Evolutionary conservation across 2,329 filamentous ascomycete species (phyloP).

Genomic region (Pestalotiopsis sp.): DNA sequence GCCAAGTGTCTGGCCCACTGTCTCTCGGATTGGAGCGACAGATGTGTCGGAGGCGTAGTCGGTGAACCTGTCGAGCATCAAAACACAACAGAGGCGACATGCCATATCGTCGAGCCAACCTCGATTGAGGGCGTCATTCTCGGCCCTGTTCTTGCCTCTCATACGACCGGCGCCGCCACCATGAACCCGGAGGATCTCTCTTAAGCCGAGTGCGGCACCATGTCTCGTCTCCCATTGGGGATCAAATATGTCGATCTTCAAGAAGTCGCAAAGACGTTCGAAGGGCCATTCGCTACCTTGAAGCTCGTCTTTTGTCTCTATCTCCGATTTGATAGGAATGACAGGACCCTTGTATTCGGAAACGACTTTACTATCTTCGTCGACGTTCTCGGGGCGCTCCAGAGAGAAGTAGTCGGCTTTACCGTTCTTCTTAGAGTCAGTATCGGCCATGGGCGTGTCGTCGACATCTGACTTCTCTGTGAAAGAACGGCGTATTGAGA

Average conservation of each 20-base stretch:
- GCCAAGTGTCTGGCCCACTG: slow-evolving; percentile 90
- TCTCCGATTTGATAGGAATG: slow-evolving; percentile 80
- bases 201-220: slow-evolving; percentile 90
- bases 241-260: slow-evolving; percentile 93
- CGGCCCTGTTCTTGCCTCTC: slow-evolving; percentile 66
- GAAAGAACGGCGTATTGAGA: slow-evolving; percentile 69
- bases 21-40: slow-evolving; percentile 93
- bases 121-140: slow-evolving; percentile 81
- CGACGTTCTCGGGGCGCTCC: slow-evolving; percentile 74
- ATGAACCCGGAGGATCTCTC: slow-evolving; percentile 91
- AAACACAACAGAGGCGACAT: slow-evolving; percentile 91
- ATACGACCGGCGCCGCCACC: slow-evolving; percentile 83
- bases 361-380: slow-evolving; percentile 90
- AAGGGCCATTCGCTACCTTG: slow-evolving; percentile 91
- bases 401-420: slow-evolving; percentile 88
- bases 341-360: slow-evolving; percentile 91
- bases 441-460: slow-evolving; percentile 56
- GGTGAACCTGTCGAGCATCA: slow-evolving; percentile 96
- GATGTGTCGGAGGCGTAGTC: slow-evolving; percentile 98
- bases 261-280: slow-evolving; percentile 89
- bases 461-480: slow-evolving; percentile 65
- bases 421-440: slow-evolving; percentile 62
- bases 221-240: slow-evolving; percentile 93
- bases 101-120: slow-evolving; percentile 92
- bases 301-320: slow-evolving; percentile 76